These are phyloP conservation scores for Eucalyptus sp. DNA, from an alignment of 345 rosid genomes.

Conservation along the genomic window DNA sequence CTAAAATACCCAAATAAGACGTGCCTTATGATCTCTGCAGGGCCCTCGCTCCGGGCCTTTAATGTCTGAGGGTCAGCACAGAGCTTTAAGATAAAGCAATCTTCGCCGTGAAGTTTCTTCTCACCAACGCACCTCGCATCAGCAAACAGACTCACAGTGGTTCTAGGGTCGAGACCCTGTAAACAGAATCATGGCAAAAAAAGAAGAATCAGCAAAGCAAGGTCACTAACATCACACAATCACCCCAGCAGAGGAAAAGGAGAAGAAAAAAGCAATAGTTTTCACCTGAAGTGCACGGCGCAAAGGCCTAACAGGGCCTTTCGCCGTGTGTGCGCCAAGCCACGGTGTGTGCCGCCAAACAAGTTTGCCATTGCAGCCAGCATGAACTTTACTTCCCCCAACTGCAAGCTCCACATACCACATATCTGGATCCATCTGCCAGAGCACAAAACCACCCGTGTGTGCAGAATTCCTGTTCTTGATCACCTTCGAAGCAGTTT, in stretches of 20 bases:
- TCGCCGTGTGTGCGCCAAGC: conserved; percentile 7
- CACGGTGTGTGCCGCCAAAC: conserved; percentile 8
- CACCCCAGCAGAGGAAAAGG: background rate
- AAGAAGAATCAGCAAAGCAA: background rate
- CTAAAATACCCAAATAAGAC: conserved; percentile 39
- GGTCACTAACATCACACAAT: background rate
- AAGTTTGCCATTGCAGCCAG: conserved; percentile 9
- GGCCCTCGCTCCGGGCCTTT: conserved; percentile 32
- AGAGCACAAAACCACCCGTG: conserved; percentile 4
- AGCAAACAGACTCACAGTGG: conserved; percentile 29
- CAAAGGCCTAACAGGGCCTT: conserved; percentile 3
- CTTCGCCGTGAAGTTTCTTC: conserved; percentile 25
- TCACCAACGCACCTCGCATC: conserved; percentile 38
- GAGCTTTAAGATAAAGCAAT: conserved; percentile 35
- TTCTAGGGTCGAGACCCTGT: conserved; percentile 43
- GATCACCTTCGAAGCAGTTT: conserved; percentile 2
- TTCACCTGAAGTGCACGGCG: conserved; percentile 9
- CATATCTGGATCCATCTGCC: conserved; percentile 11
- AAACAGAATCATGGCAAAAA: background rate
- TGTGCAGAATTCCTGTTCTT: conserved; percentile 1
- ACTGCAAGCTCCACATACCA: conserved; percentile 6
- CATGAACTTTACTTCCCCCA: conserved; percentile 1
- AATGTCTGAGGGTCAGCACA: conserved; percentile 32
- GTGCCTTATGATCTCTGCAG: conserved; percentile 39
- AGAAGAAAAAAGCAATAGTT: background rate